A percentile compares a stretch with the other conserved stretches of the same genome.
Conservation (phyloP, 1,284 basidiomycete species). For the Leccinum cinnamomeum region DNA sequence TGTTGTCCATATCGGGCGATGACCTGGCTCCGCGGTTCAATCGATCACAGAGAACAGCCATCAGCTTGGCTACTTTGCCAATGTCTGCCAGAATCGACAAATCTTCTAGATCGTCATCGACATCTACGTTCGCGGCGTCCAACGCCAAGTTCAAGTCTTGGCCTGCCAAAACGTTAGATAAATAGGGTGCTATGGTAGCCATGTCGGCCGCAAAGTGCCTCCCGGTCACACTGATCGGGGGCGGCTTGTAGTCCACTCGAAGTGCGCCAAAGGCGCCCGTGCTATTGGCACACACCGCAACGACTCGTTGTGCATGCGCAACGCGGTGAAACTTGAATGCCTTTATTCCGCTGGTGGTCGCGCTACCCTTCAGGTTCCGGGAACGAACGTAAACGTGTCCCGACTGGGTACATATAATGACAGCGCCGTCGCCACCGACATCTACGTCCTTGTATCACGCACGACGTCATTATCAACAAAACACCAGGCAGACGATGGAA, state of each 20-base stretch:
- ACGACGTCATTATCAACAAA: conserved; percentile 2
- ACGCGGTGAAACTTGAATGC: conserved; percentile 82
- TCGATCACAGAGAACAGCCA: conserved; percentile 38
- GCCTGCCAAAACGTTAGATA: neutral
- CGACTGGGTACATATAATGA: conserved; percentile 92
- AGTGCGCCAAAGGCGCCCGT: conserved; percentile 90
- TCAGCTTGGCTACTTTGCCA: conserved; percentile 41
- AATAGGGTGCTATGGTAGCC: conserved; percentile 60
- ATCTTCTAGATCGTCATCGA: conserved; percentile 46
- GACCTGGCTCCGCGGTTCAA: neutral
- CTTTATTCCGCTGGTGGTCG: conserved; percentile 44
- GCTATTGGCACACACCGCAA: conserved; percentile 83
- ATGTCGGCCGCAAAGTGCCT: conserved; percentile 70
- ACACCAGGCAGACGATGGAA: neutral
- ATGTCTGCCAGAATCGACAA: conserved; percentile 51
- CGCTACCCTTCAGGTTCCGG: conserved; percentile 49
- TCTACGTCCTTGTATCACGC: conserved; percentile 70
- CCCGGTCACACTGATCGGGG: conserved; percentile 59
- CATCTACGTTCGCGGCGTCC: conserved; percentile 12
- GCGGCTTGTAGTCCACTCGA: conserved; percentile 69
- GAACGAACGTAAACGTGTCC: conserved; percentile 91
- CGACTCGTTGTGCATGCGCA: conserved; percentile 82
- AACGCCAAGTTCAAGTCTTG: neutral
- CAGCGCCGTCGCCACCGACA: conserved; percentile 82
- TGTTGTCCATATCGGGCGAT: conserved; percentile 36